phyloP scores from a whole-genome alignment of 2,329 filamentous ascomycete genomes.

The Amphichorda felina region DNA sequence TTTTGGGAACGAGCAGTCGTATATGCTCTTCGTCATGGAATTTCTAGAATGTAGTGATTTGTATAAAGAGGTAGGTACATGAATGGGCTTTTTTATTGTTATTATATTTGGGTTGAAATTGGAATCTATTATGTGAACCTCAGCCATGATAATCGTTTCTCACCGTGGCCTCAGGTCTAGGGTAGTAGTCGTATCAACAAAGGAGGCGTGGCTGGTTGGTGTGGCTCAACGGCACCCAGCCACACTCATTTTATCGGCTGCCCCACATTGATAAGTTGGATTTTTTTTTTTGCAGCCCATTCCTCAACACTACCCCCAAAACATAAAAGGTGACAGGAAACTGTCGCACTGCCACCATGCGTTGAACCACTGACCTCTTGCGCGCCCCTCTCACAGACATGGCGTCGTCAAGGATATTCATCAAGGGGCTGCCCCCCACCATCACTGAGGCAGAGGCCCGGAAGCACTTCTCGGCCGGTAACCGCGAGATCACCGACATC shows the following conservation, averaged over 20 bases:
- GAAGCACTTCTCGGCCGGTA: conserved; percentile 71
- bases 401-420: conserved; percentile 38
- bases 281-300: neutral
- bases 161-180: too few relatives aligned
- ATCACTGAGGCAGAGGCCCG: conserved; percentile 77
- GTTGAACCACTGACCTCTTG: neutral
- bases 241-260: neutral
- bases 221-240: too few relatives aligned
- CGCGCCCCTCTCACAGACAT: neutral
- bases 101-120: too few relatives aligned
- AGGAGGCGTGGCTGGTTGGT: too few relatives aligned
- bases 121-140: too few relatives aligned
- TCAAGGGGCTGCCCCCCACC: conserved; percentile 76
- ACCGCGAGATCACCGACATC: conserved; percentile 73
- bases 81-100: too few relatives aligned
- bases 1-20: conserved; percentile 51
- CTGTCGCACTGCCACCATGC: neutral
- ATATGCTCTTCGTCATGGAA: conserved; percentile 30
- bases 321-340: too few relatives aligned
- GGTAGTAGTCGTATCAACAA: too few relatives aligned
- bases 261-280: neutral
- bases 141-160: too few relatives aligned
- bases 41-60: neutral
- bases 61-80: neutral
- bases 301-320: too few relatives aligned